Percentiles rank a stretch among this genome's conserved stretches.
Evolutionary conservation across 1,139 yeast species (phyloP).

Genomic region (Pichia sp.): DNA sequence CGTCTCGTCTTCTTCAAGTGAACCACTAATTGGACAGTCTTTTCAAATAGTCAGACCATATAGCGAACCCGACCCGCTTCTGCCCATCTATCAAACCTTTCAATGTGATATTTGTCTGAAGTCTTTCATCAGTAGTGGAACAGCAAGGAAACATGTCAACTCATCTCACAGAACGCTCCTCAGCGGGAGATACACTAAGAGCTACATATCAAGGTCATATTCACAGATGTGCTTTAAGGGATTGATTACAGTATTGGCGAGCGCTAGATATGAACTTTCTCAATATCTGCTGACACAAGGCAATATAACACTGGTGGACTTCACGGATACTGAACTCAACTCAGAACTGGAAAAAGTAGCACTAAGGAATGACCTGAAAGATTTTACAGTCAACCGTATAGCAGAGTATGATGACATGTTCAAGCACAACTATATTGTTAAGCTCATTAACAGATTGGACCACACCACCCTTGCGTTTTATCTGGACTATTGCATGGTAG

Average conservation of each 20-base stretch:
- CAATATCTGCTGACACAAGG: not conserved
- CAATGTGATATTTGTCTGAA: constrained; percentile 12
- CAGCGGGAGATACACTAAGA: constrained; percentile 1
- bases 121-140: not conserved
- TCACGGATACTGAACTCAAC: too few relatives aligned
- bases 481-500: constrained; percentile 4
- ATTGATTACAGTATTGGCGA: constrained; percentile 3
- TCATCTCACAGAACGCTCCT: constrained; percentile 1
- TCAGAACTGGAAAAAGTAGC: not conserved
- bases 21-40: not conserved
- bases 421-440: constrained; percentile 3
- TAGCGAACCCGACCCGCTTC: constrained; percentile 9
- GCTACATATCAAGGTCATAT: constrained; percentile 3
- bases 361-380: not conserved
- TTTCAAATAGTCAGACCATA: not conserved
- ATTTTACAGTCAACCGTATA: constrained; percentile 1
- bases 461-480: constrained; percentile 3
- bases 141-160: constrained; percentile 6
- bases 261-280: constrained; percentile 3
- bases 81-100: constrained; percentile 5
- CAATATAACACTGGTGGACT: not conserved
- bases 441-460: constrained; percentile 2
- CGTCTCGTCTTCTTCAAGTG: too few relatives aligned
- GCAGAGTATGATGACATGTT: constrained; percentile 9
- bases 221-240: constrained; percentile 4